These are phyloP conservation scores for Zoysia japonica DNA, from an alignment of 176 grass and related monocot genomes.

Conservation along the genomic window DNA sequence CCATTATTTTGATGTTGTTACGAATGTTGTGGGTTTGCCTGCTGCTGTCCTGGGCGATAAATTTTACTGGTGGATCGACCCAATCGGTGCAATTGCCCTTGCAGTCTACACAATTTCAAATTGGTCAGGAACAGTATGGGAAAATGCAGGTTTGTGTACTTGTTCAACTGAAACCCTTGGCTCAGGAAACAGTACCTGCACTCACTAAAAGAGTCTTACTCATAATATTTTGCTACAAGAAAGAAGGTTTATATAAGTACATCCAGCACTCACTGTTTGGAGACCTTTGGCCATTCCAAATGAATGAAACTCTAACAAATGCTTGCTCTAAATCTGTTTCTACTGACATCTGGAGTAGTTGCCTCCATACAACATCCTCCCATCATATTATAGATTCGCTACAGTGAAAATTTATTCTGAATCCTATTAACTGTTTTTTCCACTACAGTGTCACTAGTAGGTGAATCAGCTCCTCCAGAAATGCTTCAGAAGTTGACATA, in stretches of 20 bases:
- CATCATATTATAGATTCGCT: neutral
- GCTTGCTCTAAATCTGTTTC: constrained; percentile 1
- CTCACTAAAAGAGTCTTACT: neutral
- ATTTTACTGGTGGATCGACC: constrained; percentile 97
- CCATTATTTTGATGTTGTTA: constrained; percentile 95
- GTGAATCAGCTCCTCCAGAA: constrained; percentile 84
- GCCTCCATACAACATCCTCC: constrained; percentile 1
- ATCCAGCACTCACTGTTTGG: constrained; percentile 2
- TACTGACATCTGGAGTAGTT: constrained; percentile 8
- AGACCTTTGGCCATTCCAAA: neutral
- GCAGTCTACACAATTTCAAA: constrained; percentile 92
- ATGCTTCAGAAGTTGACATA: constrained; percentile 94
- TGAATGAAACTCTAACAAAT: neutral
- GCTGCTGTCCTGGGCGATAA: constrained; percentile 85
- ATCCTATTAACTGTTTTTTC: constrained; percentile 13
- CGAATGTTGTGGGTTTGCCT: constrained; percentile 84
- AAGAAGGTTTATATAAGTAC: neutral
- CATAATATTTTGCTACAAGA: neutral
- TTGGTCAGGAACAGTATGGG: constrained; percentile 95
- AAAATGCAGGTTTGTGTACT: constrained; percentile 81
- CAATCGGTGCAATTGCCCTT: constrained; percentile 77
- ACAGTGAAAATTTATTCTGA: constrained; percentile 9
- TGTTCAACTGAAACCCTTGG: constrained; percentile 15
- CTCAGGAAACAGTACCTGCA: constrained; percentile 10
- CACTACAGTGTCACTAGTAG: constrained; percentile 68